A percentile compares a stretch with the other conserved stretches of the same genome.
phyloP scores from a whole-genome alignment of 1,139 yeast species.

The Taiozyma sp. region DNA sequence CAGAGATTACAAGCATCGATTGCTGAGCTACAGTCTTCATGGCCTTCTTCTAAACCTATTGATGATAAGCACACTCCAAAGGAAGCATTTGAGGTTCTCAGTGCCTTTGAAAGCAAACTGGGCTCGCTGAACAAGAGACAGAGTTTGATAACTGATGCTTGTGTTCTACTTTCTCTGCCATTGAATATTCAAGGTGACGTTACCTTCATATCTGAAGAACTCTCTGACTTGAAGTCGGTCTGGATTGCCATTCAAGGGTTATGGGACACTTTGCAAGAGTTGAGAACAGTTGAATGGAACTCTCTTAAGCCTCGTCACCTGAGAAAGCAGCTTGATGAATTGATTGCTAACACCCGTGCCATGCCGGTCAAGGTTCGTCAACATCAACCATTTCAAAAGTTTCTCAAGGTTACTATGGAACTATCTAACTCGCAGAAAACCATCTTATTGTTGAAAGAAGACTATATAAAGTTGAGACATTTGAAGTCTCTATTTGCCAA shows the following conservation, averaged over 20 bases:
- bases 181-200: conserved; percentile 30
- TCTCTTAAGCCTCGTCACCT: conserved; percentile 43
- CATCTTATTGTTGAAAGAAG: conserved; percentile 40
- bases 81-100: conserved; percentile 45
- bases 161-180: conserved; percentile 38
- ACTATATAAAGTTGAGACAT: conserved; percentile 60
- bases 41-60: conserved; percentile 50
- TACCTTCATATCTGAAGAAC: conserved; percentile 40
- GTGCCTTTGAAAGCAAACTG: conserved; percentile 36
- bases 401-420: conserved; percentile 44
- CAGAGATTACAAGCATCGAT: conserved; percentile 35
- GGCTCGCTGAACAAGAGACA: conserved; percentile 21
- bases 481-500: conserved; percentile 52
- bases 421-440: conserved; percentile 18
- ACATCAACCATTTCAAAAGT: conserved; percentile 63
- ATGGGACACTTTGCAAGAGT: conserved; percentile 44
- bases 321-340: conserved; percentile 46
- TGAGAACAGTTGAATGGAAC: conserved; percentile 48
- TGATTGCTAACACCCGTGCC: conserved; percentile 42
- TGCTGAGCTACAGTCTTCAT: conserved; percentile 30
- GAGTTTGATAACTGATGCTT: conserved; percentile 36
- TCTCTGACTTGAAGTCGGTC: conserved; percentile 53
- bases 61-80: conserved; percentile 42
- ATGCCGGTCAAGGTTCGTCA: conserved; percentile 62
- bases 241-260: conserved; percentile 63